A percentile compares a stretch with the other conserved stretches of the same genome.
Conservation (phyloP, 2,329 filamentous ascomycete genomes). For the Colletotrichum orchidophilum region DNA sequence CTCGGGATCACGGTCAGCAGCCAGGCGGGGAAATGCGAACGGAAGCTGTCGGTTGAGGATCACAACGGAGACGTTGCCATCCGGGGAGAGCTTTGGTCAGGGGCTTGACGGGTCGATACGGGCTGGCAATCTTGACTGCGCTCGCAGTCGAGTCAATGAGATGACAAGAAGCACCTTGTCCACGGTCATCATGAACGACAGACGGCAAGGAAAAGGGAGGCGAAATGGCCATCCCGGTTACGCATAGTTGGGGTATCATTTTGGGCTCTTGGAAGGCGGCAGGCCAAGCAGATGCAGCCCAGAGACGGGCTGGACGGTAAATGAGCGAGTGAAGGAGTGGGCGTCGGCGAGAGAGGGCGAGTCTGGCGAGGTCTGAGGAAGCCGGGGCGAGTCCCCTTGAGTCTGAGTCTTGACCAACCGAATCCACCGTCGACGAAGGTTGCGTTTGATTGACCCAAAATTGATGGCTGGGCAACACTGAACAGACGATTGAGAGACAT, state of each 20-base stretch:
- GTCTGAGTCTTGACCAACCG: too few species aligned
- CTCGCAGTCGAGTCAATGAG: conserved; percentile 11
- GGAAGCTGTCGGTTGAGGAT: background rate
- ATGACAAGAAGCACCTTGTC: background rate
- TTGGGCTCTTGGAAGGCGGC: background rate
- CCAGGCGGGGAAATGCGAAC: background rate
- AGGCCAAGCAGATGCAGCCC: conserved; percentile 21
- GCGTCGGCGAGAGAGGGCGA: background rate
- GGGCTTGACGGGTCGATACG: background rate
- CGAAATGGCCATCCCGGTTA: conserved; percentile 30
- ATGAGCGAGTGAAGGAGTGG: background rate
- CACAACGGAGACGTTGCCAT: conserved; percentile 7
- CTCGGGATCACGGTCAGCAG: conserved; percentile 6
- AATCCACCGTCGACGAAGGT: conserved; percentile 17
- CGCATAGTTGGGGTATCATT: conserved; percentile 1
- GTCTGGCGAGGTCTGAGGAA: background rate
- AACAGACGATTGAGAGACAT: conserved; percentile 17
- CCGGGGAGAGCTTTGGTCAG: background rate
- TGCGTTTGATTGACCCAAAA: conserved; percentile 12
- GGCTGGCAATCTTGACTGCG: conserved; percentile 9
- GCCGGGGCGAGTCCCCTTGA: conserved; percentile 10
- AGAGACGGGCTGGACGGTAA: background rate
- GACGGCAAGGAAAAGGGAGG: conserved; percentile 26
- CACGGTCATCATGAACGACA: background rate
- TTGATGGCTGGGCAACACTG: conserved; percentile 1